Evolutionary conservation across 2,329 filamentous ascomycete genomes (phyloP), one percentile per base, ranked within the genome.

Genomic region (Epicoccum sorghinum): DNA sequence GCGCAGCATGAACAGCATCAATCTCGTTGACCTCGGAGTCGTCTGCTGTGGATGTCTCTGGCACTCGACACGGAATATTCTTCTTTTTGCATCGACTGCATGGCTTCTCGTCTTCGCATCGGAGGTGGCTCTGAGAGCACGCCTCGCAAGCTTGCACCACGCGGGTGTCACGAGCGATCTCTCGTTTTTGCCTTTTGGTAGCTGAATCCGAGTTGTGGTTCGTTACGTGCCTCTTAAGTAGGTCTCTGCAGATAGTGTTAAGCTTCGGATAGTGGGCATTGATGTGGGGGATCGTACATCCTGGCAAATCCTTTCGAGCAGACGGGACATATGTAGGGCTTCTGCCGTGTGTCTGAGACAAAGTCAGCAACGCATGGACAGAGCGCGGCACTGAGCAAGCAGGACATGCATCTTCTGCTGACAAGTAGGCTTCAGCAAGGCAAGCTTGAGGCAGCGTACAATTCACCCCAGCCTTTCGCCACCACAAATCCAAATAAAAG

Each of bases 71-170:
- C 5, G 67, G 59, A 18, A 82, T 76, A 59, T 76, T 75, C 59
- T 80, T 81, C 60, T 80, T 80, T 36, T 70, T 75, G 66, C 81
- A 83, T 40, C 81, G 73, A 57, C 74, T 79, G 62, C 81, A 83
- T 7, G 81, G 81, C 67, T 83, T 83, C 40, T 79, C 75, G 57
- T 83, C 81, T 55, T 83, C 80, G 57, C 81, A 83, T 61, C 81
- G 80, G 18, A 83, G 70, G 60, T 83, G 81, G 3, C 79, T 77
- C 22, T 76, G 73, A 22, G 81, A 80, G 57, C 81, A 83, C 4
- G 78, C 74, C 53, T 80, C 80, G 56, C 81, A 83, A 1, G 81
- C 81, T 64, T 82, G 80, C 7, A 70, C 61, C 14, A 70, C 69
- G 37, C 68, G 55, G 30, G 60, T 67, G 12, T 67, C 58, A 22